Conservation (phyloP, 768 basidiomycete species). For the Lentinula sp. region DNA sequence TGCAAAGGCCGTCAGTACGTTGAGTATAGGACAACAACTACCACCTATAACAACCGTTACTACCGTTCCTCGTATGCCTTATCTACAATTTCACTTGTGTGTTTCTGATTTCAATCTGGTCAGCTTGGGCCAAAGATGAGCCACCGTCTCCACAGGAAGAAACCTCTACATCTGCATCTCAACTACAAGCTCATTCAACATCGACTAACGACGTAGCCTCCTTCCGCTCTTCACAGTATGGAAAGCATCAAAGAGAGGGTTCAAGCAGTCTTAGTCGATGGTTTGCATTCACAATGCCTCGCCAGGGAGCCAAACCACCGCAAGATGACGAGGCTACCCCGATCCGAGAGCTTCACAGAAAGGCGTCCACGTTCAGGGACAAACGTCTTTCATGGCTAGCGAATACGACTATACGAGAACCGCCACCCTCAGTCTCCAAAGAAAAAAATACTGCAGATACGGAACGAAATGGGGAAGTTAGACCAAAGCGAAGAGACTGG, state of each 20-base stretch:
- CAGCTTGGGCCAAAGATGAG: conserved; percentile 84
- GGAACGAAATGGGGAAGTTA: not conserved
- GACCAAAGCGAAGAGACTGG: conserved; percentile 17
- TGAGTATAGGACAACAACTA: conserved; percentile 15
- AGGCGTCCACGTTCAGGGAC: conserved; percentile 29
- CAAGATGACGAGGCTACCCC: not conserved
- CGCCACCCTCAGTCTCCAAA: conserved; percentile 22
- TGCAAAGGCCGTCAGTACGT: conserved; percentile 26
- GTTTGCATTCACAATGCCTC: conserved; percentile 70
- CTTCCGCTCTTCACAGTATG: conserved; percentile 20
- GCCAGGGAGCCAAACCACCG: conserved; percentile 24
- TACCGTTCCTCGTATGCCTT: conserved; percentile 61
- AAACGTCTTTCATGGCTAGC: conserved; percentile 50
- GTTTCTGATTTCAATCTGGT: conserved; percentile 1
- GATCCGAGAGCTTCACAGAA: conserved; percentile 23
- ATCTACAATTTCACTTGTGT: not conserved
- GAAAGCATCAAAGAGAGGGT: conserved; percentile 12
- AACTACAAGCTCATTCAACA: conserved; percentile 25
- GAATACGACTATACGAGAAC: conserved; percentile 29
- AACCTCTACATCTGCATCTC: conserved; percentile 18
- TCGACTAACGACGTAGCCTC: conserved; percentile 50
- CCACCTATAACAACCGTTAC: conserved; percentile 52
- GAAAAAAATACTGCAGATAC: conserved; percentile 19
- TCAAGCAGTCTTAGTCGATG: conserved; percentile 48
- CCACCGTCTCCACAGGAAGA: conserved; percentile 66